A percentile compares a stretch with the other conserved stretches of the same genome.
Conservation (phyloP, 129 eudicot species). For the Escallonia rubra region DNA sequence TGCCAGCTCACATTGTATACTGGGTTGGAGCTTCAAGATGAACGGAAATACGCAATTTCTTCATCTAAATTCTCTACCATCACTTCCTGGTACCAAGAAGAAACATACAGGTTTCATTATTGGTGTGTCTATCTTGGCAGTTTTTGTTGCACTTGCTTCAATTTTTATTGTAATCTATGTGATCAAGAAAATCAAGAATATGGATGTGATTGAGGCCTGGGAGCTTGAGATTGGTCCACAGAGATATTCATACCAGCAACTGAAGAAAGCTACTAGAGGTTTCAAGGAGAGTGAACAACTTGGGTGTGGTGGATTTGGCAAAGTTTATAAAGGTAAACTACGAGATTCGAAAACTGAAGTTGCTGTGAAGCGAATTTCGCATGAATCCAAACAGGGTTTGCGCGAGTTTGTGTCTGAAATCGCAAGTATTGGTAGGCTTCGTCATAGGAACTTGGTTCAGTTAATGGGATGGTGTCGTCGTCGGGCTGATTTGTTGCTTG, state of each 20-base stretch:
- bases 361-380: slow-evolving; percentile 51
- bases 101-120: slow-evolving; percentile 20
- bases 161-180: slow-evolving; percentile 10
- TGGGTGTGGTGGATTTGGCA: slow-evolving; percentile 65
- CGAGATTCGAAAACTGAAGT: slow-evolving; percentile 22
- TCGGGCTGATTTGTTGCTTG: slow-evolving; percentile 46
- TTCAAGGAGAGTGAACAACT: slow-evolving; percentile 39
- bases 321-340: slow-evolving; percentile 49
- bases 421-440: slow-evolving; percentile 43
- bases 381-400: slow-evolving; percentile 53
- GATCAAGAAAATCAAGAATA: slow-evolving; percentile 27
- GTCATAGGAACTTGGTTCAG: slow-evolving; percentile 58
- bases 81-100: slow-evolving; percentile 17
- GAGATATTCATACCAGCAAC: slow-evolving; percentile 36
- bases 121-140: slow-evolving; percentile 11
- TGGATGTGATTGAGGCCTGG: slow-evolving; percentile 63
- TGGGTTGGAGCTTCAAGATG: slow-evolving; percentile 73
- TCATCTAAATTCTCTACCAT: slow-evolving; percentile 29
- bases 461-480: slow-evolving; percentile 54
- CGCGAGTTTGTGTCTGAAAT: slow-evolving; percentile 59
- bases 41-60: slow-evolving; percentile 36
- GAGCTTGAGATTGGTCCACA: slow-evolving; percentile 54
- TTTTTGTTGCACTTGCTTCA: neutral
- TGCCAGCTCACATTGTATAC: slow-evolving; percentile 51
- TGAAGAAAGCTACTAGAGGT: slow-evolving; percentile 51